Conservation (phyloP, 2,329 filamentous ascomycete species). For the Neoscytalidium dimidiatum region DNA sequence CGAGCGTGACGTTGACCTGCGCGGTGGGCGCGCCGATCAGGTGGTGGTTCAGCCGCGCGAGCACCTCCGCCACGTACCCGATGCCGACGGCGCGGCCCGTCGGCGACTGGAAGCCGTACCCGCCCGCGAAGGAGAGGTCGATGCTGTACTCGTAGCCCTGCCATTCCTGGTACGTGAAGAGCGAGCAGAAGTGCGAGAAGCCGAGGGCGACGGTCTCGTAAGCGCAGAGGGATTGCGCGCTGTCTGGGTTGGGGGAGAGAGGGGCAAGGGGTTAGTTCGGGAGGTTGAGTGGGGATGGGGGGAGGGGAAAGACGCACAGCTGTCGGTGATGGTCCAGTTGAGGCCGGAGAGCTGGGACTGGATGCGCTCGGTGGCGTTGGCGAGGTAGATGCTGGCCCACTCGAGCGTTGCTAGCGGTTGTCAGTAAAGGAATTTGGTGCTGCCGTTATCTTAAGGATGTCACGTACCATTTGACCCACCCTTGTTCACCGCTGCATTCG, state of each 20-base stretch:
- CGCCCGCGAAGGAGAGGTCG: slow-evolving; percentile 66
- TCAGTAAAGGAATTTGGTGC: not conserved
- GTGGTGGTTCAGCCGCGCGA: slow-evolving; percentile 70
- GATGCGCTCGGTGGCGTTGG: slow-evolving; percentile 64
- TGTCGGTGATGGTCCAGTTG: slow-evolving; percentile 37
- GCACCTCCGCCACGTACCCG: slow-evolving; percentile 66
- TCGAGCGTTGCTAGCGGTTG: slow-evolving; percentile 50
- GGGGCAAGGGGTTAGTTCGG: no score
- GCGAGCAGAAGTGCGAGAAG: slow-evolving; percentile 71
- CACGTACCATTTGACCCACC: not conserved
- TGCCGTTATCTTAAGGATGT: not conserved
- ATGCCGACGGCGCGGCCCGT: slow-evolving; percentile 72
- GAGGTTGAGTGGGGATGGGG: slow-evolving; percentile 21
- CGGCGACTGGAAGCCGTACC: slow-evolving; percentile 64
- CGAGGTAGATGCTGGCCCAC: slow-evolving; percentile 68
- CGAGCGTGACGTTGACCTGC: slow-evolving; percentile 66
- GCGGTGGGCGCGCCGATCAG: slow-evolving; percentile 45
- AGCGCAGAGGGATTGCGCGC: slow-evolving; percentile 73
- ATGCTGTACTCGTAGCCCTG: slow-evolving; percentile 69
- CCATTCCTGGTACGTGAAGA: slow-evolving; percentile 79
- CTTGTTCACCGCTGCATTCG: slow-evolving; percentile 35
- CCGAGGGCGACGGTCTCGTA: slow-evolving; percentile 79
- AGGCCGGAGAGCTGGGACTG: slow-evolving; percentile 49
- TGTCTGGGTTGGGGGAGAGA: slow-evolving; percentile 41
- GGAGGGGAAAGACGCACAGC: no score